Evolutionary conservation across 73 alveolate species (phyloP).

Genomic region (Effrenium voratum): DNA sequence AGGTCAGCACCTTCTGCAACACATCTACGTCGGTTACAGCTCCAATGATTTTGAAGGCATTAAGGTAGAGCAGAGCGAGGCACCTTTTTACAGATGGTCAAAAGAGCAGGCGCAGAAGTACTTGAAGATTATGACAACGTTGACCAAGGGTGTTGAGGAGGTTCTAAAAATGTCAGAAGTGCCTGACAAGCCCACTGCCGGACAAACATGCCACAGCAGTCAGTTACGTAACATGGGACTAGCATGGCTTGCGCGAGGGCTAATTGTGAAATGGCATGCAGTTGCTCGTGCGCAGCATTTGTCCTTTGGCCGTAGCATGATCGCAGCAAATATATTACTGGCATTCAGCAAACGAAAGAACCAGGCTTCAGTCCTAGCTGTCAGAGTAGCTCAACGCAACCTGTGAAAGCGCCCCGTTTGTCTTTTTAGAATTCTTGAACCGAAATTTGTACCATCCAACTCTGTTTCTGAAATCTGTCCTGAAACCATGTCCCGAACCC

Average conservation of each 20-base stretch:
- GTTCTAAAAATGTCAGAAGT: too few species aligned
- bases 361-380: slow-evolving; percentile 46
- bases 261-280: slow-evolving; percentile 4
- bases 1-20: too few species aligned
- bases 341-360: slow-evolving; percentile 38
- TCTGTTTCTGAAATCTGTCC: slow-evolving; percentile 30
- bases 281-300: slow-evolving; percentile 39
- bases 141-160: too few species aligned
- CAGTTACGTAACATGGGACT: slow-evolving; percentile 35
- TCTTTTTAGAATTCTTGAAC: slow-evolving; percentile 9
- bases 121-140: too few species aligned
- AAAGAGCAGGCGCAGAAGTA: too few species aligned
- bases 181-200: slow-evolving; percentile 29
- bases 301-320: slow-evolving; percentile 40
- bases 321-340: too few species aligned
- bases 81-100: too few species aligned
- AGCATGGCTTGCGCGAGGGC: slow-evolving; percentile 40
- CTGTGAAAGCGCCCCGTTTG: slow-evolving; percentile 44
- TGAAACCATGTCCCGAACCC: slow-evolving; percentile 8
- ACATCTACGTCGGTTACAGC: too few species aligned
- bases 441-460: slow-evolving; percentile 12
- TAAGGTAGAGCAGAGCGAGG: too few species aligned
- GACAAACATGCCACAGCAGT: slow-evolving; percentile 46
- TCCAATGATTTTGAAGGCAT: too few species aligned
- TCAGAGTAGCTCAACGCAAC: slow-evolving; percentile 36